Conservation (phyloP, 2,329 filamentous ascomycete species). For the Xylaria sp. region DNA sequence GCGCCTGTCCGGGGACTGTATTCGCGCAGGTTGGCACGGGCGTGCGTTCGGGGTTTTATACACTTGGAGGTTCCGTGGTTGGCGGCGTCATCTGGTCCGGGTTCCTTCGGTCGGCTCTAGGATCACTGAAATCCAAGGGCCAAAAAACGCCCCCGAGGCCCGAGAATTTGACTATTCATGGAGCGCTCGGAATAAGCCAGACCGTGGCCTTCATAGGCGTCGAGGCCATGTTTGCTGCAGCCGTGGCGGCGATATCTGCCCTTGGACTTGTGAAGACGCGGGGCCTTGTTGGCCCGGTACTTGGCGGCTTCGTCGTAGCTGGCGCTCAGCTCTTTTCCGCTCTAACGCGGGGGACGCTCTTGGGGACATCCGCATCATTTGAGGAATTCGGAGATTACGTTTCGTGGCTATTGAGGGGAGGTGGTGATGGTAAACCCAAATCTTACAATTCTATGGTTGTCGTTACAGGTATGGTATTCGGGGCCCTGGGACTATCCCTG, state of each 20-base stretch:
- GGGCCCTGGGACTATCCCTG: constrained; percentile 55
- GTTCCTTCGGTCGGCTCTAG: constrained; percentile 52
- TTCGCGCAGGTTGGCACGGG: constrained; percentile 68
- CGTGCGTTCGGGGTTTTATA: constrained; percentile 61
- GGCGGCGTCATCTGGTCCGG: constrained; percentile 66
- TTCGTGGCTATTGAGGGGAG: constrained; percentile 52
- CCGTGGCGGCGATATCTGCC: constrained; percentile 53
- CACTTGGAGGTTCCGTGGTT: constrained; percentile 63
- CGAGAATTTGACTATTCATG: constrained; percentile 50
- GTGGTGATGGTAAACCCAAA: constrained; percentile 47
- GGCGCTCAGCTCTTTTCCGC: constrained; percentile 67
- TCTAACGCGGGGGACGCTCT: constrained; percentile 60
- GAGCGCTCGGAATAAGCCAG: constrained; percentile 54
- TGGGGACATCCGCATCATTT: constrained; percentile 71
- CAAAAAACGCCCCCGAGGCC: constrained; percentile 35
- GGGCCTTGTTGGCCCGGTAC: constrained; percentile 56
- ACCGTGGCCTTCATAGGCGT: constrained; percentile 54
- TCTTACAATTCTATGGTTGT: constrained; percentile 61
- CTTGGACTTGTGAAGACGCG: constrained; percentile 46
- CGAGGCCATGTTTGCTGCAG: constrained; percentile 54
- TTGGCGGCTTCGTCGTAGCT: constrained; percentile 69
- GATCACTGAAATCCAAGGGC: constrained; percentile 39
- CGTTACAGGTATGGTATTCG: constrained; percentile 60
- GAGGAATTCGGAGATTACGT: constrained; percentile 66
- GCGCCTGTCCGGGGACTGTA: constrained; percentile 73